phyloP scores from a whole-genome alignment of 768 basidiomycete genomes.

The Lactifluus hygrophoroides region DNA sequence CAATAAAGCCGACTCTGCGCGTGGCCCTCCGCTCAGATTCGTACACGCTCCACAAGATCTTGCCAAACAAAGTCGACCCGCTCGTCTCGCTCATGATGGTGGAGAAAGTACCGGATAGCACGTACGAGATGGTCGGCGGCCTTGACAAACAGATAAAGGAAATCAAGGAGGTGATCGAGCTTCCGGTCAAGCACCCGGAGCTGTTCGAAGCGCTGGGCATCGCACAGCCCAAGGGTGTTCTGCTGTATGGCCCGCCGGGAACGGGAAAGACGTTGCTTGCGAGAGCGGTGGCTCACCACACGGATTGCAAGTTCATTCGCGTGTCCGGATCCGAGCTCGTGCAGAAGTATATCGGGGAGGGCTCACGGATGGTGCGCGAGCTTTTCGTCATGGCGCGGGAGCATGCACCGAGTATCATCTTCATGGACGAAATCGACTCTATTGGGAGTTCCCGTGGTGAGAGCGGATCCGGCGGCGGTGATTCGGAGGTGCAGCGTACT shows the following conservation, averaged over 20 bases:
- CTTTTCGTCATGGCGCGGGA: slow-evolving; percentile 98
- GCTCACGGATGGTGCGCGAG: slow-evolving; percentile 93
- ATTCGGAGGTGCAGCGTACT: slow-evolving; percentile 59
- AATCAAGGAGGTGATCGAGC: slow-evolving; percentile 97
- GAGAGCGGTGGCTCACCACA: slow-evolving; percentile 93
- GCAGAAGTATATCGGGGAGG: slow-evolving; percentile 98
- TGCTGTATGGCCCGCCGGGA: slow-evolving; percentile 92
- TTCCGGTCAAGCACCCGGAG: slow-evolving; percentile 93
- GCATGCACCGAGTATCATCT: slow-evolving; percentile 96
- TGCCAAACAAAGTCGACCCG: slow-evolving; percentile 97
- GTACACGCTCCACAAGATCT: slow-evolving; percentile 92
- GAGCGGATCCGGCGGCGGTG: slow-evolving; percentile 52
- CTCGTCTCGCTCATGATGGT: slow-evolving; percentile 99
- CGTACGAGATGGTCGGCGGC: slow-evolving; percentile 99
- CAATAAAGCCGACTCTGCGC: slow-evolving; percentile 79
- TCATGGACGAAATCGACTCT: slow-evolving; percentile 99
- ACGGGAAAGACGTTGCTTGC: slow-evolving; percentile 95
- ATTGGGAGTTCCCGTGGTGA: slow-evolving; percentile 92
- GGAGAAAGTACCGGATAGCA: slow-evolving; percentile 97
- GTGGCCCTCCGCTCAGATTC: slow-evolving; percentile 94
- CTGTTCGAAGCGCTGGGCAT: slow-evolving; percentile 94
- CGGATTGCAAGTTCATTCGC: slow-evolving; percentile 95
- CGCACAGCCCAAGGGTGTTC: slow-evolving; percentile 93
- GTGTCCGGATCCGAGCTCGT: slow-evolving; percentile 92
- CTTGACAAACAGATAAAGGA: slow-evolving; percentile 98